Percentiles rank a stretch among this genome's conserved stretches.
These are phyloP conservation scores for Fusarium siculi DNA, from an alignment of 2,329 filamentous ascomycete genomes.

Conservation along the genomic window DNA sequence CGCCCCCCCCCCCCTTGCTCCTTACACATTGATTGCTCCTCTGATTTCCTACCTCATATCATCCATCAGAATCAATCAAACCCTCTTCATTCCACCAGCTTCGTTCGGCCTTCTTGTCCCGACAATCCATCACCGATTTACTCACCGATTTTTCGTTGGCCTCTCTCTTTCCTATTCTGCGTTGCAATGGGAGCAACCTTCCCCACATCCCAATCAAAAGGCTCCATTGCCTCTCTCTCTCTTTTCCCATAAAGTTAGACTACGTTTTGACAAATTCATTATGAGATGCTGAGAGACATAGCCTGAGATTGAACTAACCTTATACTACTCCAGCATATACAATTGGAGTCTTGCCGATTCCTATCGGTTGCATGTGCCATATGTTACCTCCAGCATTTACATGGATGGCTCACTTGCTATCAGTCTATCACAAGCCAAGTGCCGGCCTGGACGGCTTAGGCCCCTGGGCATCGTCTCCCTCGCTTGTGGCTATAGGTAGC, in stretches of 20 bases:
- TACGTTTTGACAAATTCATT: background rate
- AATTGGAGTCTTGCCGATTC: background rate
- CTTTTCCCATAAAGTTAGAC: background rate
- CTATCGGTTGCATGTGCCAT: background rate
- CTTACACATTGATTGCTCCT: constrained; percentile 3
- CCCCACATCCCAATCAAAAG: background rate
- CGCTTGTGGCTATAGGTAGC: constrained; percentile 13
- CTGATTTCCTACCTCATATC: constrained; percentile 19
- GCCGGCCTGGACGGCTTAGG: constrained; percentile 18
- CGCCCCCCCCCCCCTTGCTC: constrained; percentile 10
- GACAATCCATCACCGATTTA: constrained; percentile 12
- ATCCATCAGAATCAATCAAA: constrained; percentile 18
- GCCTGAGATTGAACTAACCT: background rate
- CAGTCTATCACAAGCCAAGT: constrained; percentile 29
- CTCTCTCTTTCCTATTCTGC: constrained; percentile 11
- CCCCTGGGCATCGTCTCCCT: constrained; percentile 9
- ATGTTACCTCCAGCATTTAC: background rate
- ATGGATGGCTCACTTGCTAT: constrained; percentile 4
- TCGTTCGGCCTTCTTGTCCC: constrained; percentile 14
- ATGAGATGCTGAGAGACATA: background rate
- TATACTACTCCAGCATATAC: background rate
- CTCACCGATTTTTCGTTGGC: constrained; percentile 4
- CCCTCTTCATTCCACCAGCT: constrained; percentile 6
- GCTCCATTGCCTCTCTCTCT: background rate
- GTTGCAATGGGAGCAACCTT: background rate